Evolutionary conservation across 2,329 filamentous ascomycete genomes (phyloP), one percentile per base, ranked within the genome.

Genomic region (Elsinoe arachidis): DNA sequence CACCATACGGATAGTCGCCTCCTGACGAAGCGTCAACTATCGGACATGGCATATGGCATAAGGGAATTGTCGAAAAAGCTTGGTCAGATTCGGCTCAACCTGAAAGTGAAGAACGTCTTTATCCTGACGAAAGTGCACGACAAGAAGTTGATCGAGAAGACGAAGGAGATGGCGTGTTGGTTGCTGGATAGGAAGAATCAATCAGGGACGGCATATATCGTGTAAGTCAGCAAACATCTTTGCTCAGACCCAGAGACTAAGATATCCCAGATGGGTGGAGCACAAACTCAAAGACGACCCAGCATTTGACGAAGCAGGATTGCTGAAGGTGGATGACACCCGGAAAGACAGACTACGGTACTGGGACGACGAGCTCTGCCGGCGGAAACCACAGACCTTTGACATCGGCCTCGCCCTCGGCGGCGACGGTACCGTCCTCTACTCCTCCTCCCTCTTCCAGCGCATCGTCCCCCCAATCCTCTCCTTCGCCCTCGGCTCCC

Each of bases 21-120:
- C 52, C 78, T 97, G 63, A 96, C 91, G 1, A 97, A 97, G 76
- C 90, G 88, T 70, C 90, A 99, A 72, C 78, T 99, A 41, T 90
- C 87, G 12, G 93, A 97, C 66, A 97, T 99, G 92, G 91, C 92
- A 0, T 91, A 92, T 83, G 91, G 92, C 23, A 93, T 97, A 58
- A 80, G 93, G 49, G 90, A 96, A 72, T 76, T 99, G 59, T 92
- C 88, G 30, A 87, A 95, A 67, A 86, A 88, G 60, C 74, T 97
- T 59, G 88, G 89, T 54, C 90, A 85, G 70, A 85, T 97, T 69
- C 83, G 86, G 58, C 78, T 99, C 61, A 88, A 86, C 69, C 83
- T 96, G 63, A 85, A 86, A 55, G 89, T 95, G 62, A 83, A 83
- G 68, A 87, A 82, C 57, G 84, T 99, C 30, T 95, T 97, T 66